A percentile compares a stretch with the other conserved stretches of the same genome.
phyloP scores from a whole-genome alignment of 176 grass and related monocot genomes.

The Musa beccarii region DNA sequence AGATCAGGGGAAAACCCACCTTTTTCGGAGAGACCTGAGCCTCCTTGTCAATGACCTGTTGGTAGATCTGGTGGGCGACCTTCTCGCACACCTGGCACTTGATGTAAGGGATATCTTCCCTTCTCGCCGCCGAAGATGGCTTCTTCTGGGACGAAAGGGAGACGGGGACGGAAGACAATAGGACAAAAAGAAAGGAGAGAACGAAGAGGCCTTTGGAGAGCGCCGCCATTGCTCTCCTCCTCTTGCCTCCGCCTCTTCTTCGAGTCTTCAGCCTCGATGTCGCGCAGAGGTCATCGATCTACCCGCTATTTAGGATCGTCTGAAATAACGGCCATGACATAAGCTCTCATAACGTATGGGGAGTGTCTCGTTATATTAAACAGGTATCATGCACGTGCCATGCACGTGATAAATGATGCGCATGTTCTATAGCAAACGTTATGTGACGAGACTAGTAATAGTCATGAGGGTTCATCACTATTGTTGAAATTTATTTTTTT shows the following conservation, averaged over 20 bases:
- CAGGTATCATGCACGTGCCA: neutral
- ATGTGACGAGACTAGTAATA: too few species aligned
- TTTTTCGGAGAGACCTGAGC: conserved; percentile 54
- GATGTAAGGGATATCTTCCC: conserved; percentile 86
- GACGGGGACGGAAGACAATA: conserved; percentile 16
- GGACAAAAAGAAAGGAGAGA: conserved; percentile 26
- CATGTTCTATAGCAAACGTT: too few species aligned
- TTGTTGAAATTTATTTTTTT: too few species aligned
- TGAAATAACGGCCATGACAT: neutral
- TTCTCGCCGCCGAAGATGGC: conserved; percentile 56
- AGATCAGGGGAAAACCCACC: conserved; percentile 21
- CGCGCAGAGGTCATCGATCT: too few species aligned
- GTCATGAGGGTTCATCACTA: too few species aligned
- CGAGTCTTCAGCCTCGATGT: too few species aligned
- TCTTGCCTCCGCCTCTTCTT: too few species aligned
- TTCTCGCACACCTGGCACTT: conserved; percentile 90
- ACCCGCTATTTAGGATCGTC: neutral
- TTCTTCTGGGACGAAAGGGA: conserved; percentile 28
- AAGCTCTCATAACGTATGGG: neutral
- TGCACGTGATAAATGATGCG: neutral
- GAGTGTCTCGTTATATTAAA: neutral
- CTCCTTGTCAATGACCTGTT: conserved; percentile 51
- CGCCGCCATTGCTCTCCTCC: conserved; percentile 6
- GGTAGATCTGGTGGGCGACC: conserved; percentile 83
- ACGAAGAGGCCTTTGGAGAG: neutral